Conservation (phyloP, 169 alveolate species). For the Besnoitia besnoiti region DNA sequence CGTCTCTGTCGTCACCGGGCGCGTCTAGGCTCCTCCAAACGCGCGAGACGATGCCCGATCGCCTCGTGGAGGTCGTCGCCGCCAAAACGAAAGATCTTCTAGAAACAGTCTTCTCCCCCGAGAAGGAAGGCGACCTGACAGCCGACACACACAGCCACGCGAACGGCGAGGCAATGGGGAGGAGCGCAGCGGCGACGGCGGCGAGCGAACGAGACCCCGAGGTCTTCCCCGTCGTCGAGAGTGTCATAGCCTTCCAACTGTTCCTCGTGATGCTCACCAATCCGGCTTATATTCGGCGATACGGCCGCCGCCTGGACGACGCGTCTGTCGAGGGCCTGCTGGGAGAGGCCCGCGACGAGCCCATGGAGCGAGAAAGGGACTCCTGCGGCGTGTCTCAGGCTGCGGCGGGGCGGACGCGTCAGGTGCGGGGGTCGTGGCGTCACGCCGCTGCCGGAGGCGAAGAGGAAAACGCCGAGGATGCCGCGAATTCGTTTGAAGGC, state of each 20-base stretch:
- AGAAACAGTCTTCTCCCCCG: not conserved
- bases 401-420: too few relatives aligned
- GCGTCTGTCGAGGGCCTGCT: not conserved
- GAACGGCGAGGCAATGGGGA: not conserved
- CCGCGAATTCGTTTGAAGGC: too few relatives aligned
- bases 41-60: not conserved
- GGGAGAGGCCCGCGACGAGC: not conserved
- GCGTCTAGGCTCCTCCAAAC: not conserved
- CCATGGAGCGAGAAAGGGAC: too few relatives aligned
- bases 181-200: not conserved
- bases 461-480: too few relatives aligned
- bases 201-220: not conserved
- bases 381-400: too few relatives aligned
- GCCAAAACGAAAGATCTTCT: not conserved
- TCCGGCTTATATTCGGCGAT: slow-evolving; percentile 33
- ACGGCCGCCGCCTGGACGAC: not conserved
- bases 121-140: not conserved
- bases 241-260: not conserved
- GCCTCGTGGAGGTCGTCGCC: not conserved
- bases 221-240: not conserved
- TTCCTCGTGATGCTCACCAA: slow-evolving; percentile 17
- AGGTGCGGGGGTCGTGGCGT: too few relatives aligned
- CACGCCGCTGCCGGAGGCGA: too few relatives aligned
- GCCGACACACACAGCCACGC: not conserved
- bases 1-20: not conserved